Base-by-base conservation (phyloP, 2,329 filamentous ascomycete species). In the Aspergillus brunneoviolaceus region DNA sequence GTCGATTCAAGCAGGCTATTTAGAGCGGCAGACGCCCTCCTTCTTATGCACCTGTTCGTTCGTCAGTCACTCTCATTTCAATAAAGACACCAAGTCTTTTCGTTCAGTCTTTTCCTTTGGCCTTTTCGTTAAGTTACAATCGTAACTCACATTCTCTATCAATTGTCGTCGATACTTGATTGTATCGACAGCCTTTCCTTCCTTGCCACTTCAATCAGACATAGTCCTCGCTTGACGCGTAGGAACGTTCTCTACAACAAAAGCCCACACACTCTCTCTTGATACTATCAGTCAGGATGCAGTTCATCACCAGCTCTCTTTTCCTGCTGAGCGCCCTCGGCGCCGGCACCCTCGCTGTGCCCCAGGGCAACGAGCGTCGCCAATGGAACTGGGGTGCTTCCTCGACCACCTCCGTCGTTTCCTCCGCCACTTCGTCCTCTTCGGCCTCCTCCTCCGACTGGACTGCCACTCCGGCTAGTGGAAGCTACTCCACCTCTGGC, bases 321-420 rank as follows among this genome's bases (percentile, higher is more conserved):
- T 51, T 72, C 62, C 68, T 75, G 61, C 68, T 74, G 60, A 70
- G 70, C 65, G 69, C 71, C 55, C 62, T 74, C 35, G 62, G 67
- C 61, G 64, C 68, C 39, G 58, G 67, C 58, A 58, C 66, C 19
- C 48, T 69, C 12, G 67, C 69, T 10, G 67, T 70, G 52, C 65
- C 57, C 5, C 57, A 67, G 39, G 66, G 58, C 57, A 53, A 65
- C 50, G 59, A 61, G 53, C 61, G 64, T 47, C 65, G 65, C 60
- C 61, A 70, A 55, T 59, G 57, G 12, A 55, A 51, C 16, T 35
- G 51, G 11, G 59, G 61, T 51, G 55, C 63, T 4, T 51, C 52
- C 10, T 33, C 53, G 3, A 63, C 56, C 35, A 51, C 60, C 5
- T 51, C 58, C 4, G 19, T 55, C 25, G 35, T 55, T 21, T 50